Conservation (phyloP, 2,329 filamentous ascomycete species). For the Colletotrichum spaethianum region DNA sequence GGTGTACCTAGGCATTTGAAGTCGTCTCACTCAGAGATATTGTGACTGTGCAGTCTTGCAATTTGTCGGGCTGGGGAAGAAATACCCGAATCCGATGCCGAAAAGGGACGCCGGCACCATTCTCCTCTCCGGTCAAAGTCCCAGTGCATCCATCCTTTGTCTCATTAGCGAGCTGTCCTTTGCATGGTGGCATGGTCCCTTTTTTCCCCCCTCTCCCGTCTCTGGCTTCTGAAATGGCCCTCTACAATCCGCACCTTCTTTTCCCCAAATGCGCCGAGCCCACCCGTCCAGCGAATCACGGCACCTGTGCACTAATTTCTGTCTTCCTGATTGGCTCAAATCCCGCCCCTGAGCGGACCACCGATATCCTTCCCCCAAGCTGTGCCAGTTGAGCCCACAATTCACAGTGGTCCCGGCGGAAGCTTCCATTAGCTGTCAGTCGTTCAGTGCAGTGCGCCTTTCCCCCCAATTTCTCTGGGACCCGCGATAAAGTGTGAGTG, state of each 20-base stretch:
- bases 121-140: conserved; percentile 7
- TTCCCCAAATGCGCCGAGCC: not conserved
- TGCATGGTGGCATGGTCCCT: not conserved
- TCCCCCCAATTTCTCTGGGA: conserved; percentile 36
- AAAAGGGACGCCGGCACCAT: conserved; percentile 14
- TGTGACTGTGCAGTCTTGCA: conserved; percentile 7
- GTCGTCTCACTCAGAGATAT: not conserved
- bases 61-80: not conserved
- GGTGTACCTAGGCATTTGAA: not conserved
- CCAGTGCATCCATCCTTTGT: not conserved
- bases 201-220: not conserved
- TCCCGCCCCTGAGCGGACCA: conserved; percentile 28
- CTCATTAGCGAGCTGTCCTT: not conserved
- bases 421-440: conserved; percentile 35
- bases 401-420: conserved; percentile 22
- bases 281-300: conserved; percentile 26
- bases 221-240: not conserved
- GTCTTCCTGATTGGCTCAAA: conserved; percentile 23
- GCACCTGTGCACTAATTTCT: conserved; percentile 37
- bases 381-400: conserved; percentile 20
- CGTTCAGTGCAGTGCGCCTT: conserved; percentile 1
- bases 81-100: conserved; percentile 33
- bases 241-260: conserved; percentile 15
- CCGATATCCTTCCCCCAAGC: conserved; percentile 28
- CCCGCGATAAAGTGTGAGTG: conserved; percentile 30